Percentiles rank a stretch among this genome's conserved stretches.
phyloP scores from a whole-genome alignment of 2,329 filamentous ascomycete species.

The Ceratocystis papillata region DNA sequence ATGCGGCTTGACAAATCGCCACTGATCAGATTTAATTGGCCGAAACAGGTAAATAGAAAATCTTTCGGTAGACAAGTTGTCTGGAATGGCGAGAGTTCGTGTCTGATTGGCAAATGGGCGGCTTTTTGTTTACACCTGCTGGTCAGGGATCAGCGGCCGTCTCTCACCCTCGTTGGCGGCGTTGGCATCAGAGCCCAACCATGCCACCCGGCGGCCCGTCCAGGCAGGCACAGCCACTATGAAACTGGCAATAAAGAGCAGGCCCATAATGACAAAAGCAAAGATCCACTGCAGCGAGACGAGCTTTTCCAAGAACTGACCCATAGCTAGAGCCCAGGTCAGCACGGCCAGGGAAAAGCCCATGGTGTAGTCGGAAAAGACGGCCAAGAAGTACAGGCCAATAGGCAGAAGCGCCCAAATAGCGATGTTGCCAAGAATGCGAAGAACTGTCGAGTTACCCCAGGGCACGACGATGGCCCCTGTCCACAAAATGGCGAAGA shows the following conservation, averaged over 20 bases:
- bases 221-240: conserved; percentile 54
- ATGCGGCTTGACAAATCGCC: not conserved
- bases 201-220: conserved; percentile 47
- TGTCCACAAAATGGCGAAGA: conserved; percentile 80
- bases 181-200: conserved; percentile 2
- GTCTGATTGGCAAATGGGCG: conserved; percentile 3
- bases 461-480: conserved; percentile 72
- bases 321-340: conserved; percentile 61
- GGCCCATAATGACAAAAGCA: conserved; percentile 68
- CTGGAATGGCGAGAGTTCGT: not conserved
- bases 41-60: not conserved
- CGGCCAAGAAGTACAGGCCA: conserved; percentile 62
- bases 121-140: conserved; percentile 24
- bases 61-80: not conserved
- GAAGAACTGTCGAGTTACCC: conserved; percentile 53
- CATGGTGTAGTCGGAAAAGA: conserved; percentile 66
- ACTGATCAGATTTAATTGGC: not conserved
- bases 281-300: conserved; percentile 89
- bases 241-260: conserved; percentile 60
- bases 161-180: conserved; percentile 43
- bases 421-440: conserved; percentile 75
- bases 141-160: conserved; percentile 49
- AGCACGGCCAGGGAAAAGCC: conserved; percentile 69
- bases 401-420: conserved; percentile 75
- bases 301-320: conserved; percentile 61